Evolutionary conservation across 768 basidiomycete species (phyloP), one percentile per base, ranked within the genome.

Genomic region (Leccinum disarticulatum): DNA sequence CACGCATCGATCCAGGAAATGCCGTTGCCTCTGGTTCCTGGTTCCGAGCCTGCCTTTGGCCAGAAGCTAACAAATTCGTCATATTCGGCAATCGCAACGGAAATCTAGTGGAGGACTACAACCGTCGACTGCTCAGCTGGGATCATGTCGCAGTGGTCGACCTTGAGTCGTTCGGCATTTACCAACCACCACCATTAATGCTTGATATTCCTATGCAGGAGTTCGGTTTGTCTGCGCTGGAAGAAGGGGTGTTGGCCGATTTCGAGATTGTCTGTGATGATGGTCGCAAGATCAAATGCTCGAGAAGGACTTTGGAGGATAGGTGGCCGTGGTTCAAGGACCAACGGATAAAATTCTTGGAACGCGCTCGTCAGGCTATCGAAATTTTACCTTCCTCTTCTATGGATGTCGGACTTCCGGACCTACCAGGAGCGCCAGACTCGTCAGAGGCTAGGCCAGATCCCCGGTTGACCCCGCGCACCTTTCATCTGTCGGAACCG

Each of bases 271-370:
- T 96, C 14, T 95, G 93, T 69, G 92, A 95, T 64, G 96, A 98
- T 71, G 92, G 92, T 2, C 81, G 91, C 56, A 84, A 83, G 64
- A 83, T 99, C 61, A 77, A 81, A 54, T 95, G 93, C 70, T 95
- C 93, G 25, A 81, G 93, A 51, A 87, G 83, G 70, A 71, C 93
- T n/a, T 78, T 99, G 30, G 89, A 92, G 69, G 88, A 93, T 35
- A 83, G 95, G 35, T 99, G 96, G 96, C 86, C 90, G 2, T 99
- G 96, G 96, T 95, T 99, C 80, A 83, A 83, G 64, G 83, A 86
- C 55, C 87, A 92, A 68, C 77, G 88, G 19, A 71, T 76, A 54
- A 76, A 77, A 54, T 86, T 91, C 67, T 64, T 87, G 36, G 79
- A 83, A 54, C 80, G 77, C 9, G 90, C 90, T 2, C 75, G 76